Conservation (phyloP, 768 basidiomycete genomes). For the Gyrodon lividus region DNA sequence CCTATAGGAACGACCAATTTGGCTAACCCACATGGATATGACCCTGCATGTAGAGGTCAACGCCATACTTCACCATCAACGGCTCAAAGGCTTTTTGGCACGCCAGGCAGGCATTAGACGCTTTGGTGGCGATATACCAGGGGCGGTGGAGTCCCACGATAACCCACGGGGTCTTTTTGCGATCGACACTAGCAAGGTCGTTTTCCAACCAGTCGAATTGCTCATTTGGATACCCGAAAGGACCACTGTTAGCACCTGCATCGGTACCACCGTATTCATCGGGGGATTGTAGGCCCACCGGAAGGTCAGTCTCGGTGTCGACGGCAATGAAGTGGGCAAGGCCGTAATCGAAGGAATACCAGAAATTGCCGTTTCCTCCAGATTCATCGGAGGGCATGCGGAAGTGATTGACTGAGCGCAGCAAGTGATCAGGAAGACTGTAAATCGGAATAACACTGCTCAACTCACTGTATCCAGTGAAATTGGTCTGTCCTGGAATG, state of each 20-base stretch:
- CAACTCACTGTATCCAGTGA: slow-evolving; percentile 29
- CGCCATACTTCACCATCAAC: slow-evolving; percentile 31
- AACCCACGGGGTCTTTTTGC: slow-evolving; percentile 27
- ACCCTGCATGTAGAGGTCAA: slow-evolving; percentile 30
- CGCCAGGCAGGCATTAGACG: slow-evolving; percentile 7
- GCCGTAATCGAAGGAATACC: slow-evolving; percentile 33
- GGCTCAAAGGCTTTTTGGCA: slow-evolving; percentile 30
- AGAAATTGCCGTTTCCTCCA: slow-evolving; percentile 27
- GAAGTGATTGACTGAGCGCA: slow-evolving; percentile 25
- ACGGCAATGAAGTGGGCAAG: slow-evolving; percentile 28
- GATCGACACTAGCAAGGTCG: slow-evolving; percentile 22
- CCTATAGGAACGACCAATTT: neutral
- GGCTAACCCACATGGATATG: slow-evolving; percentile 21
- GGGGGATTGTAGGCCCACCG: slow-evolving; percentile 22
- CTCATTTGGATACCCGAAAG: slow-evolving; percentile 28
- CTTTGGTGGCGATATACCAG: slow-evolving; percentile 21
- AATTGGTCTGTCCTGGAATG: slow-evolving; percentile 24
- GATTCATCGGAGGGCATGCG: slow-evolving; percentile 28
- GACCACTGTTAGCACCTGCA: slow-evolving; percentile 22
- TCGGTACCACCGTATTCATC: slow-evolving; percentile 21
- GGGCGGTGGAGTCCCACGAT: slow-evolving; percentile 28
- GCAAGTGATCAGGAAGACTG: neutral
- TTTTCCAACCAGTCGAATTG: slow-evolving; percentile 29
- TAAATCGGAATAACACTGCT: neutral
- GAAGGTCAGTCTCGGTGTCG: slow-evolving; percentile 27